A percentile compares a stretch with the other conserved stretches of the same genome.
Conservation (phyloP, 2,329 filamentous ascomycete genomes). For the Cadophora luteo-olivacea region DNA sequence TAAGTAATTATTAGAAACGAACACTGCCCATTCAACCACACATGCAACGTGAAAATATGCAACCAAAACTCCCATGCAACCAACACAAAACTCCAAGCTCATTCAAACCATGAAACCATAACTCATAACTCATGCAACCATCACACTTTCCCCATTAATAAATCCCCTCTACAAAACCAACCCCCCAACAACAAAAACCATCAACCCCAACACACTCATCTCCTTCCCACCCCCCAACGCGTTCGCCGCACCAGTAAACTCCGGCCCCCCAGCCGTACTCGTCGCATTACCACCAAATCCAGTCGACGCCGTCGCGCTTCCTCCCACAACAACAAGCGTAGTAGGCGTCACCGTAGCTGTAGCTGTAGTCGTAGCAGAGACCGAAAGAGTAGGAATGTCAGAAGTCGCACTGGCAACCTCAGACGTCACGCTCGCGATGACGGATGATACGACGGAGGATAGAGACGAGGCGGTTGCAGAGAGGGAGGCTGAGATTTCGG, state of each 20-base stretch:
- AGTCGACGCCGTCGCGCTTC: constrained; percentile 3
- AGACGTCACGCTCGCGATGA: background rate
- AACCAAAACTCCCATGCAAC: background rate
- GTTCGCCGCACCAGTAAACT: constrained; percentile 26
- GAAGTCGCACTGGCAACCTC: background rate
- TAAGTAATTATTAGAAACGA: background rate
- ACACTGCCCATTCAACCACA: background rate
- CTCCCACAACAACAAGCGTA: constrained; percentile 3
- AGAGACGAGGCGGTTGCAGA: background rate
- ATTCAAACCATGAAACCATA: background rate
- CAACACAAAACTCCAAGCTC: constrained; percentile 5
- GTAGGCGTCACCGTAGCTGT: constrained; percentile 3
- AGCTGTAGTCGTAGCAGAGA: background rate
- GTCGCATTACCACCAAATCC: constrained; percentile 4
- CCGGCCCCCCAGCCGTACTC: constrained; percentile 15
- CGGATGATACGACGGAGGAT: background rate
- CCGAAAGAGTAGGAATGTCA: too few species aligned
- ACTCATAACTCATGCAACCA: constrained; percentile 12
- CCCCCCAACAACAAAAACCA: constrained; percentile 22
- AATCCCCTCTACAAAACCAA: constrained; percentile 18
- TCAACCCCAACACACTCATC: constrained; percentile 20
- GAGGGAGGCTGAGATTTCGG: background rate
- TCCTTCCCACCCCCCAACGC: background rate
- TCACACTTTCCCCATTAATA: background rate
- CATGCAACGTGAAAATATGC: background rate